Base-by-base conservation (phyloP, 805 yeast genomes). In the Saturnispora saitoi region DNA sequence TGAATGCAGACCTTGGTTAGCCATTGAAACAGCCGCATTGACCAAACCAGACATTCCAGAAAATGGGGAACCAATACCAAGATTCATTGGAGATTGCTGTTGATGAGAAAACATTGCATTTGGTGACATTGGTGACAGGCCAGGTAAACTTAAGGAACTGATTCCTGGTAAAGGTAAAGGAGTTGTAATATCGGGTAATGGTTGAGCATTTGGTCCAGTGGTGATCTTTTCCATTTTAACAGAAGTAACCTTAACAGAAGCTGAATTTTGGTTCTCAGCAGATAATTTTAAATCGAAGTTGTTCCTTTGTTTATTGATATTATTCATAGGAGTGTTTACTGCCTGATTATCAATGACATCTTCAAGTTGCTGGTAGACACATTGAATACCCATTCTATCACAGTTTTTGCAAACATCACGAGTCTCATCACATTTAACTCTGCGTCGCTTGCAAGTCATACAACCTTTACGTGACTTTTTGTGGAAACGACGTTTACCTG, bases 371-470 rank as follows among this genome's bases (percentile, higher is more conserved):
- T 51, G 37, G 58, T 85, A 89, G 2, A 83, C 75, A 66, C 98
- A 90, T 26, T 77, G 82, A 32, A 90, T 70, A 20, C 85, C 83
- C 80, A 90, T 77, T 52, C 88, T 81, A 43, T 71, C 66, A 66
- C 98, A 90, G 66, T 88, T 88, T 20, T 70, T 69, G 64, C 98
- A 90, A 7, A 70, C 62, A 1, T 97, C 97, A 51, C 80, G 83
- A 1, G 70, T 69, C 64, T 91, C 97, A 62, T 90, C 97, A 70
- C 98, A 90, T 62, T 90, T 90, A 37, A 91, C 96, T 45, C 97
- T 71, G 57, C 98, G 76, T 54, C 78, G 76, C 61, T 90, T 90
- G 67, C 98, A 90, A 2, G 95, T 86, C 36, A 81, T 76, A 67
- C 98, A 90, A 0, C 98, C 98, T 49, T 79, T 77, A 49, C 95